Evolutionary conservation across 495 filamentous ascomycete genomes (phyloP).

Genomic region (Talaromyces ruber): DNA sequence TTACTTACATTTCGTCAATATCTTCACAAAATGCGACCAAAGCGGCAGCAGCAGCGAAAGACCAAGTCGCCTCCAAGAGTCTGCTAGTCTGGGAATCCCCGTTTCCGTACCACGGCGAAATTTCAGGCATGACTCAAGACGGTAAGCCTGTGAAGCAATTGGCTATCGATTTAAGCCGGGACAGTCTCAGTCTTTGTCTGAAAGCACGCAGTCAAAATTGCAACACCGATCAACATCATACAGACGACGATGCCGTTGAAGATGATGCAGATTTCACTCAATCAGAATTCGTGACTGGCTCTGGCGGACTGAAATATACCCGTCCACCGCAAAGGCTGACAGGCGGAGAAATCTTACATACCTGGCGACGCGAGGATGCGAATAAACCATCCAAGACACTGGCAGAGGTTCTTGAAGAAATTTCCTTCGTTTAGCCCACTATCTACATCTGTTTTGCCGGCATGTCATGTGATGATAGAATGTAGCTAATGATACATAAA

Average conservation of each 20-base stretch:
- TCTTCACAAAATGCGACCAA: neutral
- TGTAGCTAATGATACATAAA: neutral
- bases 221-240: neutral
- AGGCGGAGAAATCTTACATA: neutral
- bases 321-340: neutral
- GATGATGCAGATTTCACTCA: neutral
- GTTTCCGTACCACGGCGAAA: slow-evolving; percentile 35
- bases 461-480: neutral
- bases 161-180: slow-evolving; percentile 24
- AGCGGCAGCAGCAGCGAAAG: neutral
- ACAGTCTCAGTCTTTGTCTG: slow-evolving; percentile 19
- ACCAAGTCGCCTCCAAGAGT: neutral
- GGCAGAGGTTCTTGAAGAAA: slow-evolving; percentile 1
- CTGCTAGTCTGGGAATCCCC: slow-evolving; percentile 21
- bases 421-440: neutral
- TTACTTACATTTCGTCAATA: slow-evolving; percentile 20
- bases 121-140: slow-evolving; percentile 15
- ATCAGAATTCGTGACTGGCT: neutral
- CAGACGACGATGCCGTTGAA: neutral
- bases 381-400: neutral
- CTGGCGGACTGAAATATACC: slow-evolving; percentile 1
- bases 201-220: neutral
- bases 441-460: neutral
- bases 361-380: neutral
- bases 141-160: slow-evolving; percentile 24